These are phyloP conservation scores for Cyclotella atomus DNA, from an alignment of 108 stramenopile genomes.

Conservation along the genomic window DNA sequence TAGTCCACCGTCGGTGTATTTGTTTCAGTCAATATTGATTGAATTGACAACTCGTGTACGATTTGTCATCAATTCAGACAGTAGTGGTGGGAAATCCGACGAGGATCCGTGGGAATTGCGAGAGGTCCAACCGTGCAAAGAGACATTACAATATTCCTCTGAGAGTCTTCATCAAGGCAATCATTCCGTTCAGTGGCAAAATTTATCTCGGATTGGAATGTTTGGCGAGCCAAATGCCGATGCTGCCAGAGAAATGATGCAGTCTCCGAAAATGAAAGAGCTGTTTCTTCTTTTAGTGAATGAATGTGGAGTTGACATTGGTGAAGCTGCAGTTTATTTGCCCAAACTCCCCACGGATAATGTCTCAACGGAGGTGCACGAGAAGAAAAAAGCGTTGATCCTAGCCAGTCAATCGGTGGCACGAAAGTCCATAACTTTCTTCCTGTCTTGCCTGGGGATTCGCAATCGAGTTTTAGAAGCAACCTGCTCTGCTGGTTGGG, in stretches of 20 bases:
- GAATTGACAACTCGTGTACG: neutral
- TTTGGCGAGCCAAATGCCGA: constrained; percentile 60
- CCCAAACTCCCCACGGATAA: neutral
- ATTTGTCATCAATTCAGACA: neutral
- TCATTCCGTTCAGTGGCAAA: constrained; percentile 18
- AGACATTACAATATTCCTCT: too few relatives aligned
- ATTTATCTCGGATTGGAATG: neutral
- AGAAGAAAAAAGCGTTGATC: constrained; percentile 54
- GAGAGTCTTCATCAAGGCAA: too few relatives aligned
- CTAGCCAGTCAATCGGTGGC: constrained; percentile 71
- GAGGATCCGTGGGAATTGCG: neutral
- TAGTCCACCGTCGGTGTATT: neutral
- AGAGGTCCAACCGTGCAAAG: too few relatives aligned
- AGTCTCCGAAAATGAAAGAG: constrained; percentile 64
- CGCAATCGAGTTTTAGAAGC: constrained; percentile 54
- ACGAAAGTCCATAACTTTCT: constrained; percentile 56
- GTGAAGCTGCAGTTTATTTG: neutral
- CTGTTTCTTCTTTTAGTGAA: constrained; percentile 55
- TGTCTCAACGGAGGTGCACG: neutral
- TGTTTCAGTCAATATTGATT: neutral
- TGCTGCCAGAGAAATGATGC: constrained; percentile 48
- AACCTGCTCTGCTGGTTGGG: constrained; percentile 46
- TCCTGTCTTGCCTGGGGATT: constrained; percentile 75
- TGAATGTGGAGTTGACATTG: constrained; percentile 48
- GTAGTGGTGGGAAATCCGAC: neutral